Base-by-base conservation (phyloP, 2,329 filamentous ascomycete genomes). In the Trichoderma atrobrunneum region DNA sequence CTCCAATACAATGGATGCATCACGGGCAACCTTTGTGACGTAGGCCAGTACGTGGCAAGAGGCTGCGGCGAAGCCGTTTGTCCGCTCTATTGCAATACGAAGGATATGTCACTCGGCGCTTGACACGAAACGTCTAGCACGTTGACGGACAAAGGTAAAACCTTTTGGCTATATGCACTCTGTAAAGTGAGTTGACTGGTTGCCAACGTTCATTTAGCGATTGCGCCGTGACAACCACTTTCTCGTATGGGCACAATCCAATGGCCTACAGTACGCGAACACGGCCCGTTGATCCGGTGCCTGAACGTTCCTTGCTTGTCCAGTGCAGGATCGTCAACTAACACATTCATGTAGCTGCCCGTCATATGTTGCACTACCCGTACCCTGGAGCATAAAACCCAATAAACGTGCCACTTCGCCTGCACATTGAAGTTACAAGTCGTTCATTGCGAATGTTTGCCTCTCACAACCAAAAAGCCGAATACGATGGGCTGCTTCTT, bases 61-160 rank as follows among this genome's bases (percentile, higher is more conserved):
- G 64, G 64, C 68, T 72, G 72, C 71, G 71, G 62, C 57, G 72
- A 69, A 64, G 51, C 24, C 21, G 32, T 18, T 51, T n/a, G 57
- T 61, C 56, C 68, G 11, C 28, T 56, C 70, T 56, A 75, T 73
- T 75, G 74, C 77, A 75, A 76, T 74, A 78, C 74, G 68, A 66
- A 70, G 71, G 75, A 70, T 74, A 60, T 54, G 48, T 54, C 48
- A 54, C 48, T 7, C 18, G 54, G 24, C 43, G 43, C 18, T 43
- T 56, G 28, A 54, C 48, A n/a, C 5, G 21, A 30, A 21, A 18
- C 28, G 48, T 21, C 28, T 32, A 21, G 56, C 36, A 26, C 36
- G 12, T 65, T 65, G 65, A 59, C 2, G 11, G 48, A 12, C 48
- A 54, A 54, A 54, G n/a, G 48, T 24, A 24, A 54, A 51, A 54